These are phyloP conservation scores for Tetrapyrgos nigripes DNA, from an alignment of 1,284 basidiomycete species.

Conservation along the genomic window DNA sequence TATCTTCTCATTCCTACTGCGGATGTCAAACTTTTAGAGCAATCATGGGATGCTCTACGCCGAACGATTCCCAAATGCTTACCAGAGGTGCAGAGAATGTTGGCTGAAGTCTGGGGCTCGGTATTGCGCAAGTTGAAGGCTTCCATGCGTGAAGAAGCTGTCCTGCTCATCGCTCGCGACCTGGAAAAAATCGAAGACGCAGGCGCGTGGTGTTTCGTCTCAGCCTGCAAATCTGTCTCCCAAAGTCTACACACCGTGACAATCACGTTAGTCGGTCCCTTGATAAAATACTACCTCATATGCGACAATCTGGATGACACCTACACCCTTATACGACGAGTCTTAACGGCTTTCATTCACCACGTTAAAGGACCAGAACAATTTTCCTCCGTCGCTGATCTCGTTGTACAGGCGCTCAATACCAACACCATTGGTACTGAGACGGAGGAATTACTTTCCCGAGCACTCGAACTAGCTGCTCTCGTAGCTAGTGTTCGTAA, in stretches of 20 bases:
- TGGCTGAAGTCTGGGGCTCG: constrained; percentile 82
- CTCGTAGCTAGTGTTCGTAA: constrained; percentile 14
- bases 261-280: constrained; percentile 61
- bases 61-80: constrained; percentile 60
- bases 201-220: constrained; percentile 71
- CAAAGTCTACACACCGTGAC: constrained; percentile 83
- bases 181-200: constrained; percentile 60
- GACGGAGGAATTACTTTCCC: constrained; percentile 25
- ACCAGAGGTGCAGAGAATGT: constrained; percentile 71
- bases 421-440: constrained; percentile 20
- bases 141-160: constrained; percentile 55
- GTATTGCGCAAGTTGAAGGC: constrained; percentile 68
- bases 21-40: constrained; percentile 52
- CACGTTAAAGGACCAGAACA: constrained; percentile 75
- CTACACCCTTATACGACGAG: constrained; percentile 66
- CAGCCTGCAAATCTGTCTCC: constrained; percentile 78
- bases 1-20: constrained; percentile 69
- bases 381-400: constrained; percentile 65
- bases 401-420: constrained; percentile 47
- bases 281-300: constrained; percentile 61
- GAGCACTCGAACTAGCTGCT: constrained; percentile 22
- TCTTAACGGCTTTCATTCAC: constrained; percentile 81
- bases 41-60: constrained; percentile 63
- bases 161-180: constrained; percentile 53
- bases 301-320: constrained; percentile 49